Base-by-base conservation (phyloP, 371 early-diverging fungal genomes). In the Cokeromyces recurvatus region DNA sequence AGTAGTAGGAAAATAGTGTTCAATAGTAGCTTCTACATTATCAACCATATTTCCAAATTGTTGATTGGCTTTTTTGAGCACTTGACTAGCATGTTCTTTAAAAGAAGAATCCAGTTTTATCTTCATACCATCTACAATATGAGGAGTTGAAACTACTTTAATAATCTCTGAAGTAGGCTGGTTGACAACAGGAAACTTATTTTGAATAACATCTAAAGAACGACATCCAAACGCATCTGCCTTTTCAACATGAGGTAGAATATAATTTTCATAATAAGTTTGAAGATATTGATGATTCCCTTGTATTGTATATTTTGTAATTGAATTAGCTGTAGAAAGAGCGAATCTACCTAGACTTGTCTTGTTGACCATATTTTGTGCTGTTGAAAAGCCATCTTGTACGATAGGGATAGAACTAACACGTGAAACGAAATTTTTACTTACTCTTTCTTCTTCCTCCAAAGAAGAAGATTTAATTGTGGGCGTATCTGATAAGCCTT, bases 171-270 rank as follows among this genome's bases (percentile, higher is more conserved):
- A 54, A 6, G 84, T 79, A 27, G 82, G 79, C 55, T 81, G 68
- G 31, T 58, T 73, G 34, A 87, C 75, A 29, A 84, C 77, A 17
- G 90, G 90, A 66, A 82, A 77, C 17, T 66, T 72, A 11, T 55
- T 64, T 54, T 87, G 82, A 36, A 89, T 48, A n/a, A 77, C 47
- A 56, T 87, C 85, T n/a, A 89, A 71, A 5, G 88, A 85, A 25
- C 76, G 72, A 41, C 77, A 74, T 23, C 84, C 88, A 17, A 84
- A 63, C 9, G 73, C 63, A 54, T 89, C 87, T 7, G 81, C 80
- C 15, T 62, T 74, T 39, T 69, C 68, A 19, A 86, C 56, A 23
- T 81, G 82, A 27, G 76, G 73, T 51, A 81, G 79, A 43, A 85
- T 62, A 16, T 74, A 77, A 12, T 53, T 59, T 38, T 64, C 63